These are phyloP conservation scores for Kwoniella shivajii DNA, from an alignment of 1,284 basidiomycete species.

Conservation along the genomic window DNA sequence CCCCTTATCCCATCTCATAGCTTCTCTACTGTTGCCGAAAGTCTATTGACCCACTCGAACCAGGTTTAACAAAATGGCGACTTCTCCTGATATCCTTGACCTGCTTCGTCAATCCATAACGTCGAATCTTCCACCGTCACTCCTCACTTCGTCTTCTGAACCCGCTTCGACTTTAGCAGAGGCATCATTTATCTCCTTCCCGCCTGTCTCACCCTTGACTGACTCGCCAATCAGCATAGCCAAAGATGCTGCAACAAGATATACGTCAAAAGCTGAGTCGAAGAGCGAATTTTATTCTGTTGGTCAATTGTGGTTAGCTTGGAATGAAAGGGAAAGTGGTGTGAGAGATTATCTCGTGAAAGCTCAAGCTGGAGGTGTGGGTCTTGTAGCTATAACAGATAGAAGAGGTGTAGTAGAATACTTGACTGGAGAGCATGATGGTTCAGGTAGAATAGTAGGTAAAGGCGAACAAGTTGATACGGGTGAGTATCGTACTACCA, in stretches of 20 bases:
- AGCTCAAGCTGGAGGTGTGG: conserved; percentile 70
- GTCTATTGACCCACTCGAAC: too few relatives aligned
- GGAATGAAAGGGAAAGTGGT: conserved; percentile 69
- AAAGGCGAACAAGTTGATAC: conserved; percentile 56
- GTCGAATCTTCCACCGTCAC: conserved; percentile 26
- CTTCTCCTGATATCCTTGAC: conserved; percentile 38
- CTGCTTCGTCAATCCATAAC: conserved; percentile 42
- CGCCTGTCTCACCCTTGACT: conserved; percentile 37
- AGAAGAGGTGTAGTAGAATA: conserved; percentile 79
- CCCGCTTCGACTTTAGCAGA: conserved; percentile 58
- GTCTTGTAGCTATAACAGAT: conserved; percentile 81
- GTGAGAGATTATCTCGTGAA: conserved; percentile 85
- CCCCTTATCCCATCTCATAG: too few relatives aligned
- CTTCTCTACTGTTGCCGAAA: too few relatives aligned
- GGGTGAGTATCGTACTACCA: conserved; percentile 57
- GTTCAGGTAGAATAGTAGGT: conserved; percentile 62
- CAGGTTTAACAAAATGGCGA: conserved; percentile 18
- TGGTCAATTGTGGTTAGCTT: conserved; percentile 78
- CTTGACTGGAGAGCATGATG: conserved; percentile 65
- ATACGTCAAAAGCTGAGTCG: conserved; percentile 60
- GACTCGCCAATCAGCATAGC: conserved; percentile 55
- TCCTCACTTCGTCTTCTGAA: conserved; percentile 56
- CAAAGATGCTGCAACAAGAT: conserved; percentile 74
- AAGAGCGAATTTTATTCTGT: conserved; percentile 69
- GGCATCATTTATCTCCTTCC: conserved; percentile 69